Base-by-base conservation (phyloP, 768 basidiomycete species). In the Tremella mesenterica region DNA sequence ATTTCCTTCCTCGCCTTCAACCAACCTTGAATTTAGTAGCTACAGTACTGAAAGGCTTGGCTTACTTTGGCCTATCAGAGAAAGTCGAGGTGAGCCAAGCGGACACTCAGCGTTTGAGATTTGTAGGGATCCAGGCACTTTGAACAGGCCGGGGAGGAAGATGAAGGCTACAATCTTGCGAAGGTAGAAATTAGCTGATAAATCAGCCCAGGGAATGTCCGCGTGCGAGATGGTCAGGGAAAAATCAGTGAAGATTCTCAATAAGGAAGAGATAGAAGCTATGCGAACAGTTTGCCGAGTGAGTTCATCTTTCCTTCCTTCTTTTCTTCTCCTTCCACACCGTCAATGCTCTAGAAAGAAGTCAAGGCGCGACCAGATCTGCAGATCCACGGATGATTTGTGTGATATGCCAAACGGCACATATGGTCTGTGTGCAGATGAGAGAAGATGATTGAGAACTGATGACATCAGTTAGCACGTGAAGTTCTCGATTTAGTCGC, bases 401-500 rank as follows among this genome's bases (percentile, higher is more conserved):
- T n/a, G n/a, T n/a, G n/a, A n/a, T n/a, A n/a, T n/a, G n/a, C n/a
- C n/a, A n/a, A n/a, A n/a, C n/a, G n/a, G n/a, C n/a, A n/a, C n/a
- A n/a, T n/a, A n/a, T n/a, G n/a, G n/a, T n/a, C n/a, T n/a, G n/a
- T n/a, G n/a, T n/a, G n/a, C n/a, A n/a, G n/a, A n/a, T n/a, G n/a
- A 13, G 41, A n/a, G 26, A 46, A 41, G n/a, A 44, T 53, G 52
- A 12, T 50, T 53, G 49, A 44, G 29, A 7, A 13, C 52, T 41
- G 7, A 43, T 9, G n/a, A 10, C 14, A 33, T 9, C 56, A 97
- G 95, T 78, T 95, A 59, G 81, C 80, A 3, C 78, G 95, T 45
- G 89, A 99, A 75, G 84, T 99, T n/a, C 80, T 99, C 20, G 92
- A 97, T 72, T 78, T 88, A 52, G 85, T 88, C 16, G 93, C 92